A percentile compares a stretch with the other conserved stretches of the same genome.
Evolutionary conservation across 306 rosid species (phyloP).

Genomic region (Sechiopsis laciniata): DNA sequence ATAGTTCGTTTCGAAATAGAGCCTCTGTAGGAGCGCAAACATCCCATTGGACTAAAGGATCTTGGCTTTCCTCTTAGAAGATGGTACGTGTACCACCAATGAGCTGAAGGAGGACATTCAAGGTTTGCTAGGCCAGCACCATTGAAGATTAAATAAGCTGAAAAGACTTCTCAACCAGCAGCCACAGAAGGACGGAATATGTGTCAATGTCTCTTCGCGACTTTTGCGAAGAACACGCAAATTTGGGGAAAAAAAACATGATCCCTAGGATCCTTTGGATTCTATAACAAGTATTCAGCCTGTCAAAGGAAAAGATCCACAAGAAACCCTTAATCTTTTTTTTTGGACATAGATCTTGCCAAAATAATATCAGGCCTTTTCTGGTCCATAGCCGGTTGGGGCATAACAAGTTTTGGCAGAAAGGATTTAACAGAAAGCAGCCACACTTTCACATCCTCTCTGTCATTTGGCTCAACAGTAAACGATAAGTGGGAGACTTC

Average conservation of each 20-base stretch:
- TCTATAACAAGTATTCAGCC: background rate
- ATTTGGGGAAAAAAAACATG: background rate
- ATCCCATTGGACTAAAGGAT: background rate
- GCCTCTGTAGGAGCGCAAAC: background rate
- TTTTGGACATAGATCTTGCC: background rate
- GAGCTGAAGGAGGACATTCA: background rate
- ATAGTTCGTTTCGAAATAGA: background rate
- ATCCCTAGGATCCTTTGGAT: background rate
- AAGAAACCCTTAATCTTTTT: background rate
- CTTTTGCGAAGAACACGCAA: background rate
- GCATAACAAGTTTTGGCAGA: too few species aligned
- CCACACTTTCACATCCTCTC: too few species aligned
- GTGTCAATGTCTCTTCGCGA: background rate
- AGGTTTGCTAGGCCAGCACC: background rate
- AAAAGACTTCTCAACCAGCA: background rate
- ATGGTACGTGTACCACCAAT: background rate
- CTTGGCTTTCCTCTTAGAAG: background rate
- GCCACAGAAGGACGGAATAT: background rate
- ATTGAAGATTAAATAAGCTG: background rate
- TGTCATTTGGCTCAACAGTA: too few species aligned
- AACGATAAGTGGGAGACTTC: too few species aligned
- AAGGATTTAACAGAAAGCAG: too few species aligned
- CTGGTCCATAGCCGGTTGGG: too few species aligned
- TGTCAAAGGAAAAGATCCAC: background rate
- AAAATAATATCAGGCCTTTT: background rate